Evolutionary conservation across 352 stramenopile species (phyloP).

Genomic region (Phytopythium vexans): DNA sequence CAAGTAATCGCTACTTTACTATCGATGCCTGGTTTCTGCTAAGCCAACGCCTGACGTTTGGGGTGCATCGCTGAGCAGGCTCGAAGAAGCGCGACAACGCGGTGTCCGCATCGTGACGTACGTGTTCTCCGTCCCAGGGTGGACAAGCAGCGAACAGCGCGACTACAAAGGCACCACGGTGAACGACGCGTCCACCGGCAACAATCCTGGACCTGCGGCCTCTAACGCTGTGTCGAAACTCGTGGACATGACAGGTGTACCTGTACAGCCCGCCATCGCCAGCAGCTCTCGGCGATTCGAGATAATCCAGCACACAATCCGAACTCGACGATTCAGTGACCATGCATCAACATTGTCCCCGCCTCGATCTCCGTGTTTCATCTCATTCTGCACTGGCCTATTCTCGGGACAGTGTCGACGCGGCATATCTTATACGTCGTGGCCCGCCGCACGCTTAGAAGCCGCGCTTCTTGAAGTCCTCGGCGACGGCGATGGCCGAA

Average conservation of each 20-base stretch:
- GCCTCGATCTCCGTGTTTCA: background rate
- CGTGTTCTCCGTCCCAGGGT: slow-evolving; percentile 79
- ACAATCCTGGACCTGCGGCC: background rate
- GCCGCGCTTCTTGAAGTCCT: slow-evolving; percentile 71
- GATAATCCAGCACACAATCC: background rate
- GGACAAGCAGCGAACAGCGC: slow-evolving; percentile 45
- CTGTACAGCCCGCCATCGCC: slow-evolving; percentile 36
- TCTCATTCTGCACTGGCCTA: background rate
- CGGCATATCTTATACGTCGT: background rate
- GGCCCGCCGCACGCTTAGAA: slow-evolving; percentile 45
- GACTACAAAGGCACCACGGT: slow-evolving; percentile 88
- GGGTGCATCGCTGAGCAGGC: slow-evolving; percentile 19
- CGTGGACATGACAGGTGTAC: slow-evolving; percentile 35
- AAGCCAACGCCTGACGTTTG: too few relatives aligned
- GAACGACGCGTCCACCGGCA: background rate
- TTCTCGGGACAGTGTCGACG: background rate
- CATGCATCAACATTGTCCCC: background rate
- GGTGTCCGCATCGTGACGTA: slow-evolving; percentile 79
- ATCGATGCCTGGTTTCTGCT: too few relatives aligned
- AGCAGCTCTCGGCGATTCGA: background rate
- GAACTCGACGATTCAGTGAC: background rate
- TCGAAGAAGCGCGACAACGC: slow-evolving; percentile 58
- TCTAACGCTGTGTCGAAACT: background rate
- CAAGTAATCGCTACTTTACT: slow-evolving; percentile 31
- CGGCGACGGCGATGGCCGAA: slow-evolving; percentile 77